Evolutionary conservation across 2,329 filamentous ascomycete species (phyloP).

Genomic region (Fusarium sp.): DNA sequence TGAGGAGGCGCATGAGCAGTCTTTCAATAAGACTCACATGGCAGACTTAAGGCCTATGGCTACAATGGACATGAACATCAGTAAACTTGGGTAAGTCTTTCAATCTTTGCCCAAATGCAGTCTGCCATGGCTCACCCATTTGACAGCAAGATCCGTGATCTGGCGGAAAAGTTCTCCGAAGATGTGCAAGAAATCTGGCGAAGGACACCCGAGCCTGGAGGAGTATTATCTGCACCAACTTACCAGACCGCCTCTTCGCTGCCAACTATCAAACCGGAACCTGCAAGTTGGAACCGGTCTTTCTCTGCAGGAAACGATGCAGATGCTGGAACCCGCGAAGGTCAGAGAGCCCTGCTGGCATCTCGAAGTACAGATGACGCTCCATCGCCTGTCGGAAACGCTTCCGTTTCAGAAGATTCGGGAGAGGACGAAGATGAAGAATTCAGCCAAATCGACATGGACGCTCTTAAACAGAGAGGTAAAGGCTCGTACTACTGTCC

Average conservation of each 20-base stretch:
- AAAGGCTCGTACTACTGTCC: constrained; percentile 57
- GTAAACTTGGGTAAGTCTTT: constrained; percentile 52
- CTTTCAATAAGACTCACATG: constrained; percentile 42
- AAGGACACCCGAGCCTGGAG: constrained; percentile 31
- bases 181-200: constrained; percentile 54
- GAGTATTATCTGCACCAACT: constrained; percentile 20
- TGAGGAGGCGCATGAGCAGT: constrained; percentile 49
- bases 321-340: constrained; percentile 40
- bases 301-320: constrained; percentile 35
- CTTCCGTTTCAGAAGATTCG: constrained; percentile 51
- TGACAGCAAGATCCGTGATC: constrained; percentile 53
- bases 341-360: constrained; percentile 45
- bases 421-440: constrained; percentile 53
- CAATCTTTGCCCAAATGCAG: not conserved
- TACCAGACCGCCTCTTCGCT: constrained; percentile 45
- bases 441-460: constrained; percentile 56
- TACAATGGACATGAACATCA: constrained; percentile 52
- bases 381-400: constrained; percentile 32
- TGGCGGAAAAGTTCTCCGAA: constrained; percentile 53
- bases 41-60: constrained; percentile 50
- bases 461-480: constrained; percentile 56
- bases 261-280: constrained; percentile 44
- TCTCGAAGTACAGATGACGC: constrained; percentile 34
- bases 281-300: constrained; percentile 31
- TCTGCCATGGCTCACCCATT: constrained; percentile 28